Evolutionary conservation across 352 stramenopile species (phyloP).

Genomic region (Phytopythium delawarense): DNA sequence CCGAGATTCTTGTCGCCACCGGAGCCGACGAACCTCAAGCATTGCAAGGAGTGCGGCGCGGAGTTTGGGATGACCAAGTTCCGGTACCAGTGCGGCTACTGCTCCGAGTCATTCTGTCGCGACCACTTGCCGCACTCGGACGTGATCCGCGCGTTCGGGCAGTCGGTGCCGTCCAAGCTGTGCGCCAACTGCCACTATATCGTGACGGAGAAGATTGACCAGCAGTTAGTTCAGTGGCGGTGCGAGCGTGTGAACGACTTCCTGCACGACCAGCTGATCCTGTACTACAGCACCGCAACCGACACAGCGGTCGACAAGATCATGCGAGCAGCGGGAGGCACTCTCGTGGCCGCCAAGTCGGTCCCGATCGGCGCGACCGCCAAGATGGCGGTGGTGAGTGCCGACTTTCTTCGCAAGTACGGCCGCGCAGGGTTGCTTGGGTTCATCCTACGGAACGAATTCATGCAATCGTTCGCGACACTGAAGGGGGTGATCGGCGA

Average conservation of each 20-base stretch:
- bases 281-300: conserved; percentile 75
- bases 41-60: conserved; percentile 62
- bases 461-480: conserved; percentile 87
- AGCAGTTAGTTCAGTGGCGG: conserved; percentile 76
- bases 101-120: conserved; percentile 71
- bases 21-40: conserved; percentile 53
- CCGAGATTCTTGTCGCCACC: conserved; percentile 48
- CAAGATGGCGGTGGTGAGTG: conserved; percentile 83
- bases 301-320: conserved; percentile 87
- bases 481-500: conserved; percentile 77
- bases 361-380: conserved; percentile 75
- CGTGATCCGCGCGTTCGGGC: conserved; percentile 63
- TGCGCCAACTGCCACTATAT: conserved; percentile 72
- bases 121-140: conserved; percentile 59
- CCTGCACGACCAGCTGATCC: conserved; percentile 49
- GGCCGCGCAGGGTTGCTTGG: conserved; percentile 69
- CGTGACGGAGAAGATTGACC: conserved; percentile 69
- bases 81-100: conserved; percentile 81
- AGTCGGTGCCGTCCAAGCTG: conserved; percentile 51
- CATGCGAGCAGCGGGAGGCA: conserved; percentile 73
- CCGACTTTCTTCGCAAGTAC: conserved; percentile 84
- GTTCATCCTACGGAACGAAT: conserved; percentile 85
- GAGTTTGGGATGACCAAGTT: conserved; percentile 85
- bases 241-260: conserved; percentile 79
- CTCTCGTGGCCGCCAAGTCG: conserved; percentile 69